Evolutionary conservation across 169 alveolate species (phyloP).

Genomic region (Babesia ovis): DNA sequence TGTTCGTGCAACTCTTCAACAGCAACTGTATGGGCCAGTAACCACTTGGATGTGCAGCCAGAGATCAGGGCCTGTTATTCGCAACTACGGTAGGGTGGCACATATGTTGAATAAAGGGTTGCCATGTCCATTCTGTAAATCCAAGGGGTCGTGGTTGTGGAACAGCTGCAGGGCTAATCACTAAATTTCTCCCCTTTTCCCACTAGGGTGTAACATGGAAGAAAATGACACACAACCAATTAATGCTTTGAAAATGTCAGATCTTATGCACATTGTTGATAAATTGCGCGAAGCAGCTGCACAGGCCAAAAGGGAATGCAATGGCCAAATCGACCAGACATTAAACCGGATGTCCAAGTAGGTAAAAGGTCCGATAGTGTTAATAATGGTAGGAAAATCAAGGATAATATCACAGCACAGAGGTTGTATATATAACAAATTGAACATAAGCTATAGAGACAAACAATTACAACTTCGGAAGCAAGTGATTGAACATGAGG

Average conservation of each 20-base stretch:
- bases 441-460: constrained; percentile 5
- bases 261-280: constrained; percentile 44
- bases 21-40: constrained; percentile 17
- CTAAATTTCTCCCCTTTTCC: neutral
- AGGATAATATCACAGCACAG: constrained; percentile 37
- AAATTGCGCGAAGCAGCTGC: constrained; percentile 44
- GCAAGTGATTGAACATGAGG: constrained; percentile 7
- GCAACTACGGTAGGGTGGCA: neutral
- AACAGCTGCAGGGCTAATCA: neutral
- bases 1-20: neutral
- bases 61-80: neutral
- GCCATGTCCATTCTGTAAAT: constrained; percentile 18
- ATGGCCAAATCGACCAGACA: constrained; percentile 37
- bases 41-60: constrained; percentile 27
- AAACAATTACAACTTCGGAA: constrained; percentile 22
- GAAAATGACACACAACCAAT: neutral
- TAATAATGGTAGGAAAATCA: constrained; percentile 15
- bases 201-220: neutral
- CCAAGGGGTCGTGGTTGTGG: constrained; percentile 22
- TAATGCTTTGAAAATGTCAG: constrained; percentile 24
- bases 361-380: neutral
- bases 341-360: constrained; percentile 41
- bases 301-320: constrained; percentile 49
- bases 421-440: neutral
- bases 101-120: constrained; percentile 10